Evolutionary conservation across 129 eudicot genomes (phyloP).

Genomic region (Rutidosis leptorrhynchoides): DNA sequence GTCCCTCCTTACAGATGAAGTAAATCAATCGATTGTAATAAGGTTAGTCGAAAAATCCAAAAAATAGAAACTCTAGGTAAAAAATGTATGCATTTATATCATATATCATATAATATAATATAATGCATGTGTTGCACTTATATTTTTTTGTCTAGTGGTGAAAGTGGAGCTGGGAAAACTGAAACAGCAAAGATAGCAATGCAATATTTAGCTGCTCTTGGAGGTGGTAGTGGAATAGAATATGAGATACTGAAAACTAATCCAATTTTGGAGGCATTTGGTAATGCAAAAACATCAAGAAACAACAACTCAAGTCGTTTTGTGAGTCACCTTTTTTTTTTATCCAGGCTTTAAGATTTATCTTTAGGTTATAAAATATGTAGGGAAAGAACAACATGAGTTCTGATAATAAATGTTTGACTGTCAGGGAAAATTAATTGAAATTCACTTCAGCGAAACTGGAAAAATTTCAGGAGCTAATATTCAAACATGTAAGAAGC

Average conservation of each 20-base stretch:
- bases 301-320: conserved; percentile 96
- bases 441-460: conserved; percentile 95
- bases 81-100: conserved; percentile 5
- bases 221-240: conserved; percentile 98
- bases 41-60: conserved; percentile 54
- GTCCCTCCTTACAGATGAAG: conserved; percentile 68
- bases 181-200: conserved; percentile 98
- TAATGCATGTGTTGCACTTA: background rate
- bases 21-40: conserved; percentile 92
- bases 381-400: background rate
- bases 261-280: conserved; percentile 95
- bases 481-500: conserved; percentile 86
- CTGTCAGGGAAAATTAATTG: conserved; percentile 88
- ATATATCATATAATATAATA: background rate
- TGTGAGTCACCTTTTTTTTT: conserved; percentile 52
- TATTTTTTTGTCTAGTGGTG: conserved; percentile 57
- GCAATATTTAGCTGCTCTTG: conserved; percentile 99
- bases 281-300: conserved; percentile 91
- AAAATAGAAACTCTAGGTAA: background rate
- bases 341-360: background rate
- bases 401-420: conserved; percentile 18
- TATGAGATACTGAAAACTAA: conserved; percentile 82
- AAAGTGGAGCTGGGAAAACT: conserved; percentile 98
- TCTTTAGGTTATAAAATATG: background rate
- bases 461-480: conserved; percentile 97